Evolutionary conservation across 441 rosid species (phyloP).

Genomic region (Iberis amara): DNA sequence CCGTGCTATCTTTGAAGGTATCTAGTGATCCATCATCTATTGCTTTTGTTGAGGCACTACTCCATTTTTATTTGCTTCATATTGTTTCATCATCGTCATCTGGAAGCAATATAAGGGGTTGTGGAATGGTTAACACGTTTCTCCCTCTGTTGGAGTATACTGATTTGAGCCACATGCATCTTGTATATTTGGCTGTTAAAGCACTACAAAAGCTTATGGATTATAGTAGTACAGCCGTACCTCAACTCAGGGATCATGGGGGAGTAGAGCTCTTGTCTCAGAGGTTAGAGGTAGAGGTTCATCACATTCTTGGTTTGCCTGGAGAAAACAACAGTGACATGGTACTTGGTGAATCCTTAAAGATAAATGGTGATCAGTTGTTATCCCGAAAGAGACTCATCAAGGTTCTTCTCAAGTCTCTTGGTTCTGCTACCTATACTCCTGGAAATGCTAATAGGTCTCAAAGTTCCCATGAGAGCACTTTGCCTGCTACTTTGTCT

Average conservation of each 20-base stretch:
- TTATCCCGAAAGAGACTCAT: constrained; percentile 85
- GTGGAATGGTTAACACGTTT: constrained; percentile 95
- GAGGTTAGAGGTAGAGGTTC: constrained; percentile 86
- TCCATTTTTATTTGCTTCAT: constrained; percentile 94
- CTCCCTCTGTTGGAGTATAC: constrained; percentile 89
- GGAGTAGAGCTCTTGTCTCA: constrained; percentile 95
- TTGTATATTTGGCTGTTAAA: constrained; percentile 92
- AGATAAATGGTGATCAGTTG: constrained; percentile 53
- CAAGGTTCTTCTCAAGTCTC: constrained; percentile 86
- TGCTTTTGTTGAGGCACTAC: constrained; percentile 94
- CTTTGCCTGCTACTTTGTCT: constrained; percentile 77
- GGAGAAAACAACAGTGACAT: constrained; percentile 51
- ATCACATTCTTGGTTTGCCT: constrained; percentile 57
- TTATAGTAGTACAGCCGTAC: constrained; percentile 89
- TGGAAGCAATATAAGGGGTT: constrained; percentile 85
- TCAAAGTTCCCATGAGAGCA: constrained; percentile 66
- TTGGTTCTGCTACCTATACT: constrained; percentile 94
- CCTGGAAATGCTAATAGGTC: constrained; percentile 69
- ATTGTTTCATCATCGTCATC: constrained; percentile 92
- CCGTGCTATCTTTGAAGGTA: constrained; percentile 70
- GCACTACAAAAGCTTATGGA: constrained; percentile 95
- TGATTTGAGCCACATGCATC: constrained; percentile 79
- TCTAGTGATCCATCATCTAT: constrained; percentile 83
- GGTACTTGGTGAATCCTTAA: constrained; percentile 58
- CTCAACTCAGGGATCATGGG: constrained; percentile 81